These are phyloP conservation scores for Agastache rugosa DNA, from an alignment of 257 asterid species.

Conservation along the genomic window DNA sequence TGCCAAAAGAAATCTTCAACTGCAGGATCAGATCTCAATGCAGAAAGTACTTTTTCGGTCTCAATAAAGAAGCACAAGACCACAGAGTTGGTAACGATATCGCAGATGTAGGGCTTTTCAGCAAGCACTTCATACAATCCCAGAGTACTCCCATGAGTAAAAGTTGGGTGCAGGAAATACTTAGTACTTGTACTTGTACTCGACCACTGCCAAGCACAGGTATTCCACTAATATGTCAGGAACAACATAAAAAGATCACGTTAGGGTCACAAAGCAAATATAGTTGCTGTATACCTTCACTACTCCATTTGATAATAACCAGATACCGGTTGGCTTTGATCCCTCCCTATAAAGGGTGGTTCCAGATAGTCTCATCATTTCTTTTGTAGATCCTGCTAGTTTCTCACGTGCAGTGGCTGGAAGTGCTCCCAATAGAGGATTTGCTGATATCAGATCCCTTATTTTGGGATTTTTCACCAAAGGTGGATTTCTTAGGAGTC, in stretches of 20 bases:
- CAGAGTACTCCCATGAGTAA: constrained; percentile 91
- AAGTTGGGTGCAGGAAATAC: constrained; percentile 73
- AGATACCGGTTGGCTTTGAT: constrained; percentile 69
- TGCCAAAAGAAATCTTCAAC: constrained; percentile 97
- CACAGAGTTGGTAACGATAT: constrained; percentile 78
- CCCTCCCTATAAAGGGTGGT: constrained; percentile 81
- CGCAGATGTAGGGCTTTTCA: constrained; percentile 83
- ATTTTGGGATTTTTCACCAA: constrained; percentile 69
- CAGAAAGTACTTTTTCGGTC: constrained; percentile 69
- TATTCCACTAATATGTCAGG: constrained; percentile 27
- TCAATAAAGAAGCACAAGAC: constrained; percentile 80
- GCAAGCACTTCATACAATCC: constrained; percentile 96
- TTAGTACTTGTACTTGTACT: constrained; percentile 48
- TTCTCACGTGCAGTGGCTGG: constrained; percentile 64
- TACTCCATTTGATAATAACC: constrained; percentile 89
- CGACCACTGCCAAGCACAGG: constrained; percentile 71
- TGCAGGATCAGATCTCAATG: constrained; percentile 72
- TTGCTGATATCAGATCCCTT: constrained; percentile 66
- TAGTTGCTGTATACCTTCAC: constrained; percentile 70
- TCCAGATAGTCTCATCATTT: constrained; percentile 74
- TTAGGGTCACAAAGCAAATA: constrained; percentile 4
- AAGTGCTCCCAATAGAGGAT: constrained; percentile 91
- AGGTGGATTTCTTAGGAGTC: constrained; percentile 84
- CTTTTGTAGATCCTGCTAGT: constrained; percentile 72
- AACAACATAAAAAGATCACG: constrained; percentile 27